phyloP scores from a whole-genome alignment of 1,139 yeast species.

The Geotrichum macrosporum region DNA sequence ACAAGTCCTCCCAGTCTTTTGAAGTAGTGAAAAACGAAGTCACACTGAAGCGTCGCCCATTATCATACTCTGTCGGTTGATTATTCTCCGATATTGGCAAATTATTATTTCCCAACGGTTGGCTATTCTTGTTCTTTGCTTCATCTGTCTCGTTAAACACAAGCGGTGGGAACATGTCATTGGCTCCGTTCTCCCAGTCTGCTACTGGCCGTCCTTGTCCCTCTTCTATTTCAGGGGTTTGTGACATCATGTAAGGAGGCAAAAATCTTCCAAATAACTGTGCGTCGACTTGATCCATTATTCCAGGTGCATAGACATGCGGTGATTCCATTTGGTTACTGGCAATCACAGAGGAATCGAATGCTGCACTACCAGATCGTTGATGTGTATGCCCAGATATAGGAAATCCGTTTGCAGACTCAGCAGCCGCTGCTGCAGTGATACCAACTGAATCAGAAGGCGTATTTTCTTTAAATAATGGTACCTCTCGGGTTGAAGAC shows the following conservation, averaged over 20 bases:
- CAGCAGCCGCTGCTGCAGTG: slow-evolving; percentile 14
- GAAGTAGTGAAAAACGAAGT: slow-evolving; percentile 23
- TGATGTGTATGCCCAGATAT: neutral
- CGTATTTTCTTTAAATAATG: neutral
- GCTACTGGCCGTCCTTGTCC: neutral
- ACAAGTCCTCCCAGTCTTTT: slow-evolving; percentile 34
- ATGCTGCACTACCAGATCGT: neutral
- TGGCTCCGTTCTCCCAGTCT: neutral
- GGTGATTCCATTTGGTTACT: slow-evolving; percentile 14
- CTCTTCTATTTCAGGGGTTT: neutral
- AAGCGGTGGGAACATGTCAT: neutral
- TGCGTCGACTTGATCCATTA: slow-evolving; percentile 76
- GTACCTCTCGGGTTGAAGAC: too few relatives aligned
- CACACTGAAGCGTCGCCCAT: slow-evolving; percentile 16
- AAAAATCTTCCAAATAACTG: slow-evolving; percentile 77
- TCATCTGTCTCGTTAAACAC: too few relatives aligned
- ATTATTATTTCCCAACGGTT: too few relatives aligned
- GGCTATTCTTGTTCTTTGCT: too few relatives aligned
- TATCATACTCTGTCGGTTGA: neutral
- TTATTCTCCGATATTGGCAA: too few relatives aligned
- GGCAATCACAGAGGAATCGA: neutral
- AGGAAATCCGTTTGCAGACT: slow-evolving; percentile 14
- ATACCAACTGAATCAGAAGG: slow-evolving; percentile 1
- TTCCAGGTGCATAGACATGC: slow-evolving; percentile 60
- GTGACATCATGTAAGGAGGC: slow-evolving; percentile 70